Evolutionary conservation across 2,329 filamentous ascomycete genomes (phyloP).

Genomic region (Cladosporium sp.): DNA sequence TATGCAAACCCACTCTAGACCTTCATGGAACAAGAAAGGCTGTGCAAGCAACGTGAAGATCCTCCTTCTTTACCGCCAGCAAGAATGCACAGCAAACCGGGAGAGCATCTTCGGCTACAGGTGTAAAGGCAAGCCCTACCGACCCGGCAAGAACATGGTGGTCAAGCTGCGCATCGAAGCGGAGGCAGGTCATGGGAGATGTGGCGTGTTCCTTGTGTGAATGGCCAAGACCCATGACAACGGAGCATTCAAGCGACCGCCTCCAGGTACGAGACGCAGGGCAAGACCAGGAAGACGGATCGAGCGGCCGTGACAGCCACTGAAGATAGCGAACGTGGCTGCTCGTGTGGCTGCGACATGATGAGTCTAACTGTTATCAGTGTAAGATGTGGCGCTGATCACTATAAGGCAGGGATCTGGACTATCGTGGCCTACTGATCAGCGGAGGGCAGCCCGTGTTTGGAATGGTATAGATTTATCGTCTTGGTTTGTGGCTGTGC

Average conservation of each 20-base stretch:
- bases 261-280: not conserved
- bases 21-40: not conserved
- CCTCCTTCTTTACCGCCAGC: not conserved
- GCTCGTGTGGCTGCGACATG: not conserved
- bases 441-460: not conserved
- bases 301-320: slow-evolving; percentile 2
- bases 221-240: slow-evolving; percentile 2
- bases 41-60: slow-evolving; percentile 2
- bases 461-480: not conserved
- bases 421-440: not conserved
- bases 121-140: slow-evolving; percentile 1
- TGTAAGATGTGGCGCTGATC: slow-evolving; percentile 1
- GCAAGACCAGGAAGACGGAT: slow-evolving; percentile 2
- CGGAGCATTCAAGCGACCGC: not conserved
- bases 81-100: not conserved
- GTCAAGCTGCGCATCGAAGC: not conserved
- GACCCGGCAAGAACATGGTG: not conserved
- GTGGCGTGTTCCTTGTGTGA: not conserved
- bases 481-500: slow-evolving; percentile 5
- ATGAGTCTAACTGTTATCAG: not conserved
- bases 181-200: not conserved
- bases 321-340: not conserved
- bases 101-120: slow-evolving; percentile 4
- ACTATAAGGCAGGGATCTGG: slow-evolving; percentile 1
- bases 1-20: not conserved